These are phyloP conservation scores for Megacollybia marginata DNA, from an alignment of 768 basidiomycete species.

Conservation along the genomic window DNA sequence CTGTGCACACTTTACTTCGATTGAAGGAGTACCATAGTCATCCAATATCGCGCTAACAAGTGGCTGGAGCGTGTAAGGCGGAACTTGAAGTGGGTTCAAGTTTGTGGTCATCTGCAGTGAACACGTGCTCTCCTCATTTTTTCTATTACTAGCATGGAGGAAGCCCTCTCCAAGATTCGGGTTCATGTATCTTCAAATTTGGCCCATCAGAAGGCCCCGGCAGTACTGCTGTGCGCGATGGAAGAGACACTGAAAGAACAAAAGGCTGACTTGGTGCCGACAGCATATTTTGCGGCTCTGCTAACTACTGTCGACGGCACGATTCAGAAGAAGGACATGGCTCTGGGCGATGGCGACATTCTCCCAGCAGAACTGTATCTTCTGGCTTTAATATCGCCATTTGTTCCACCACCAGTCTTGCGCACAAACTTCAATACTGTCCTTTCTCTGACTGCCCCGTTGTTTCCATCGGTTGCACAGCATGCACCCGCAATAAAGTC, in stretches of 20 bases:
- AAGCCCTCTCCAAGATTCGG: conserved; percentile 75
- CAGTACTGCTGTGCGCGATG: conserved; percentile 75
- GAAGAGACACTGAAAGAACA: conserved; percentile 76
- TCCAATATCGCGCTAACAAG: conserved; percentile 25
- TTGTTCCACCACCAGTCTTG: conserved; percentile 75
- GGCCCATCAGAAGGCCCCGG: conserved; percentile 86
- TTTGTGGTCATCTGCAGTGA: conserved; percentile 13
- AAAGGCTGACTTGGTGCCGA: conserved; percentile 58
- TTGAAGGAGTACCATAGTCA: conserved; percentile 8
- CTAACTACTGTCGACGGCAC: conserved; percentile 79
- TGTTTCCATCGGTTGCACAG: conserved; percentile 59
- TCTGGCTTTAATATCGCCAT: conserved; percentile 67
- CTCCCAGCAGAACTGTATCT: conserved; percentile 84
- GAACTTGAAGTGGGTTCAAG: conserved; percentile 39
- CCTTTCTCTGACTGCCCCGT: conserved; percentile 65
- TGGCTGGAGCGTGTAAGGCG: conserved; percentile 53
- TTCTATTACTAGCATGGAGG: conserved; percentile 38
- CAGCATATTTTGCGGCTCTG: conserved; percentile 93
- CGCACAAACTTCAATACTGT: conserved; percentile 67
- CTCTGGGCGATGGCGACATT: conserved; percentile 59
- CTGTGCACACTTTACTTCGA: conserved; percentile 43
- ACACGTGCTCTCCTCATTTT: background rate
- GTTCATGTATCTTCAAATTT: conserved; percentile 76
- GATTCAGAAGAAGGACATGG: conserved; percentile 48
- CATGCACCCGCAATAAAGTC: conserved; percentile 83